Percentiles rank a stretch among this genome's conserved stretches.
Conservation (phyloP, 208 protist genomes). For the Crithidia expoeki region DNA sequence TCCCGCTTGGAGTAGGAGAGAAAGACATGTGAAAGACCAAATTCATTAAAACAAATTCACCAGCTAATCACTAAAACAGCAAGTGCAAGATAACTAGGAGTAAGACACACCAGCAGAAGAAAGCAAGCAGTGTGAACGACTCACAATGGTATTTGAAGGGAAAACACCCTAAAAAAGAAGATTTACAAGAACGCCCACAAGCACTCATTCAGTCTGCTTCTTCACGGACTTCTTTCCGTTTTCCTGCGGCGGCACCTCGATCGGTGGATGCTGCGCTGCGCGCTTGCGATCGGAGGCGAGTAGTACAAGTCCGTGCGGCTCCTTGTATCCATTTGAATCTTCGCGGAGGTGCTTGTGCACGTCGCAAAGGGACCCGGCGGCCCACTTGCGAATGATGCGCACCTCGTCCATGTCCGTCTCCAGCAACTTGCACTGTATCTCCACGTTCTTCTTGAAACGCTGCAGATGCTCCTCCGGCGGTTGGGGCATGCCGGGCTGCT, state of each 20-base stretch:
- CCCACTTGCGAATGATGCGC: slow-evolving; percentile 46
- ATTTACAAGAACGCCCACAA: not conserved
- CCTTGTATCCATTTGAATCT: slow-evolving; percentile 42
- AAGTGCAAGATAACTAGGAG: no score
- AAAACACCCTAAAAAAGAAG: slow-evolving; percentile 6
- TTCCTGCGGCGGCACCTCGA: slow-evolving; percentile 7
- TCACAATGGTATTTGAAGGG: no score
- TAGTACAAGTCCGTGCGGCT: slow-evolving; percentile 51
- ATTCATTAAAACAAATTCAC: not conserved
- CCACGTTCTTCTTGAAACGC: slow-evolving; percentile 57
- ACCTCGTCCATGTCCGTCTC: slow-evolving; percentile 76
- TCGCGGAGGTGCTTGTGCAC: slow-evolving; percentile 69
- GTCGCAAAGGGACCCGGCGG: slow-evolving; percentile 47
- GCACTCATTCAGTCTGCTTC: not conserved
- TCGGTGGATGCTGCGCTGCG: slow-evolving; percentile 18
- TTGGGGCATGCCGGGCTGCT: slow-evolving; percentile 74
- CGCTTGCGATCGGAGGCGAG: slow-evolving; percentile 44
- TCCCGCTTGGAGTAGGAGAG: not conserved
- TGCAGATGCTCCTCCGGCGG: slow-evolving; percentile 66
- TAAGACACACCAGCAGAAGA: no score
- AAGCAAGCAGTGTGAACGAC: no score
- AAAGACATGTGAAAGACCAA: slow-evolving; percentile 10
- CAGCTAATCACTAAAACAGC: not conserved
- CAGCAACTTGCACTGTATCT: slow-evolving; percentile 70
- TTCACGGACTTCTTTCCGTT: slow-evolving; percentile 6